phyloP scores from a whole-genome alignment of 805 yeast genomes.

The Myxozyma neglecta region DNA sequence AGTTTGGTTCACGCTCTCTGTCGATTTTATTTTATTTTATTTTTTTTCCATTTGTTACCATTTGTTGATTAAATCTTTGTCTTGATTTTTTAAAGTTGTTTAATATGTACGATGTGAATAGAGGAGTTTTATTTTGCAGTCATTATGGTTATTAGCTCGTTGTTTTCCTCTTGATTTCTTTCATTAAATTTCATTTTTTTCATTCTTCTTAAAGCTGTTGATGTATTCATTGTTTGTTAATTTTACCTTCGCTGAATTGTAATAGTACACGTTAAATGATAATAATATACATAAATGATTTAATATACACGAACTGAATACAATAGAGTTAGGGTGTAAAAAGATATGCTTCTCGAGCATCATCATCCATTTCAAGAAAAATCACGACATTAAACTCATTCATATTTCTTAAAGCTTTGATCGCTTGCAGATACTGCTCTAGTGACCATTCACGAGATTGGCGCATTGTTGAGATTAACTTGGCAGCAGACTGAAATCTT shows the following conservation, averaged over 20 bases:
- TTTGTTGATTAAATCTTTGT: not conserved
- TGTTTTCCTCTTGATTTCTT: not conserved
- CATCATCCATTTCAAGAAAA: constrained; percentile 28
- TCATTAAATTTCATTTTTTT: not conserved
- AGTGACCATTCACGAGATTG: constrained; percentile 13
- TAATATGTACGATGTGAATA: not conserved
- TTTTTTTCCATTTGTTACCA: not conserved
- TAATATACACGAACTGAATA: not conserved
- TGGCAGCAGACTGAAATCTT: constrained; percentile 4
- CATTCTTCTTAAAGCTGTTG: not conserved
- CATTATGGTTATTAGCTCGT: not conserved
- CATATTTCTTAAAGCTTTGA: constrained; percentile 7
- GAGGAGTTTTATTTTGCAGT: not conserved
- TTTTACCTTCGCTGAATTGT: not conserved
- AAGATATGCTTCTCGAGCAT: constrained; percentile 23
- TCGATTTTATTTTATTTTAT: not conserved
- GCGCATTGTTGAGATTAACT: constrained; percentile 21
- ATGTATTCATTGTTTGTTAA: not conserved
- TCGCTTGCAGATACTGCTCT: constrained; percentile 17
- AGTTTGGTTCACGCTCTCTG: not conserved
- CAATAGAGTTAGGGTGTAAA: not conserved
- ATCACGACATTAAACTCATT: constrained; percentile 19
- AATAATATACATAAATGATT: not conserved
- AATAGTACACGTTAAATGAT: not conserved
- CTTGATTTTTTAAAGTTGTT: not conserved